Evolutionary conservation across 257 asterid species (phyloP).

Genomic region (Paraleonurus japonicus): DNA sequence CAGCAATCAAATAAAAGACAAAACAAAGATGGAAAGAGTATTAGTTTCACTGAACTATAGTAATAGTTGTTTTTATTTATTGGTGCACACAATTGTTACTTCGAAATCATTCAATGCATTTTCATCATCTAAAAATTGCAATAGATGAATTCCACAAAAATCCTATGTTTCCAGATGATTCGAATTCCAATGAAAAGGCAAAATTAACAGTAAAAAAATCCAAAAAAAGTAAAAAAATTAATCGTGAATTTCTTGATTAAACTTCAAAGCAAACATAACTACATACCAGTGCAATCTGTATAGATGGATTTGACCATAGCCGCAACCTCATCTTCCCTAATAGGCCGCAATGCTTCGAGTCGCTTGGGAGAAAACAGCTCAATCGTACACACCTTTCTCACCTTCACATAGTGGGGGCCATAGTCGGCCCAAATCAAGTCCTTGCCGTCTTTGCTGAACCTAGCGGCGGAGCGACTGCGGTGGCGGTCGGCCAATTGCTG

Average conservation of each 20-base stretch:
- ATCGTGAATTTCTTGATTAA: no score
- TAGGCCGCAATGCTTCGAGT: conserved; percentile 24
- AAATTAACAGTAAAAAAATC: not conserved
- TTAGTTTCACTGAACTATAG: no score
- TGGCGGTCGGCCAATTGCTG: conserved; percentile 82
- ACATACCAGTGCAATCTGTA: conserved; percentile 20
- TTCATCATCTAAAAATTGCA: not conserved
- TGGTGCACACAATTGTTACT: no score
- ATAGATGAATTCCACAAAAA: not conserved
- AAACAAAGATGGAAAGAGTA: no score
- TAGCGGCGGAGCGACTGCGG: conserved; percentile 62
- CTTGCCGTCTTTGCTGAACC: conserved; percentile 41
- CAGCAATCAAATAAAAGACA: no score
- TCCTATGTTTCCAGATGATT: not conserved
- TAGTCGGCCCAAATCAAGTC: conserved; percentile 66
- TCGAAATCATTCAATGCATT: no score
- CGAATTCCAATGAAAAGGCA: not conserved
- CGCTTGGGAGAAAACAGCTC: conserved; percentile 21
- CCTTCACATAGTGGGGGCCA: conserved; percentile 54
- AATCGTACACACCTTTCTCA: conserved; percentile 51
- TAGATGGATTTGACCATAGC: conserved; percentile 27
- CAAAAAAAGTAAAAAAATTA: not conserved
- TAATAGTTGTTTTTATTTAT: no score
- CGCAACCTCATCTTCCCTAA: conserved; percentile 28
- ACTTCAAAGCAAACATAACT: no score